Conservation (phyloP, 2,329 filamentous ascomycete species). For the Alternaria brassicae region DNA sequence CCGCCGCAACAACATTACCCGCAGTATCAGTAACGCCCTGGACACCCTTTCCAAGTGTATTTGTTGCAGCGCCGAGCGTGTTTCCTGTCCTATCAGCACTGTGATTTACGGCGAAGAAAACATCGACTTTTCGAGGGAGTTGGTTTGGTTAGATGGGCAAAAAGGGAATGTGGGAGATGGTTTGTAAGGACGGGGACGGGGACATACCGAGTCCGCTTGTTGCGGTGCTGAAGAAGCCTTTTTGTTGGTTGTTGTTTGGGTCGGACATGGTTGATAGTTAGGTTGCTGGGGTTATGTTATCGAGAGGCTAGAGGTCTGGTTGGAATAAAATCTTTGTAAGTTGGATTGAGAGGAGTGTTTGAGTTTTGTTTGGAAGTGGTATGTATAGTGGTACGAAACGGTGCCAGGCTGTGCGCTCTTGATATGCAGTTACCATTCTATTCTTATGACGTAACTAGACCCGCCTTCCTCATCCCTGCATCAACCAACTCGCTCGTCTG, state of each 20-base stretch:
- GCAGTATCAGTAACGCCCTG: conserved; percentile 37
- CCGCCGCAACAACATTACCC: conserved; percentile 41
- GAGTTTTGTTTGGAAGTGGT: no score
- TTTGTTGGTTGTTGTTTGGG: conserved; percentile 33
- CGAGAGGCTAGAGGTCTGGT: no score
- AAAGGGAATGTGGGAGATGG: neutral
- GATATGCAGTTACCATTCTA: neutral
- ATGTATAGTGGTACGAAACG: no score
- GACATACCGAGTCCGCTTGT: conserved; percentile 40
- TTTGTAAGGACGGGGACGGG: rapidly evolving
- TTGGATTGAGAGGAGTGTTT: neutral
- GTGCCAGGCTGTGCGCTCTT: no score
- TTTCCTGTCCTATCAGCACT: conserved; percentile 30
- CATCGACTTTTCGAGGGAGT: no score
- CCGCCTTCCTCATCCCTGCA: neutral
- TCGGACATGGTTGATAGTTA: conserved; percentile 33
- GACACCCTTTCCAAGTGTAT: conserved; percentile 46
- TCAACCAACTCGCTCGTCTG: neutral
- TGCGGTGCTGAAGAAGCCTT: conserved; percentile 46
- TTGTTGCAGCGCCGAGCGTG: conserved; percentile 43
- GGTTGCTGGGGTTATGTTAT: no score
- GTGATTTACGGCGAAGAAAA: no score
- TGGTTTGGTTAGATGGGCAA: no score
- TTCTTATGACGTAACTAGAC: conserved; percentile 9
- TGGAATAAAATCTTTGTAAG: no score